A percentile compares a stretch with the other conserved stretches of the same genome.
phyloP scores from a whole-genome alignment of 2,329 filamentous ascomycete genomes.

The Penicillium sp. region DNA sequence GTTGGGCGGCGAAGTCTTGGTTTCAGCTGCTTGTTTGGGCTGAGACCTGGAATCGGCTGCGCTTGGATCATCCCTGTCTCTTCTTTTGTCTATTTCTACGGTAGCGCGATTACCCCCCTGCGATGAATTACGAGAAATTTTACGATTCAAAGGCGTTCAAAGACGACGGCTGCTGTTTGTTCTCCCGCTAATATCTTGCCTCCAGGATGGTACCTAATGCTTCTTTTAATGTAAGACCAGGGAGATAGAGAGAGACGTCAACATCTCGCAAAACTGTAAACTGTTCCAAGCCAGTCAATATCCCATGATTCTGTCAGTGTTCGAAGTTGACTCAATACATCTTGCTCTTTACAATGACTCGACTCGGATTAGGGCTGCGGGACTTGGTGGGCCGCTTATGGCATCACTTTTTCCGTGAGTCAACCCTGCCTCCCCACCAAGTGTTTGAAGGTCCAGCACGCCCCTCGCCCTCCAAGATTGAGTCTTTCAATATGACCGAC shows the following conservation, averaged over 20 bases:
- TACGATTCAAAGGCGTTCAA: slow-evolving; percentile 15
- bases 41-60: neutral
- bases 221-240: too few relatives aligned
- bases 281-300: neutral
- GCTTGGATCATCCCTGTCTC: neutral
- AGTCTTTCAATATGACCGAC: slow-evolving; percentile 27
- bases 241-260: too few relatives aligned
- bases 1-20: slow-evolving; percentile 17
- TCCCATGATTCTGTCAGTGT: neutral
- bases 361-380: slow-evolving; percentile 25
- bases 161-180: neutral
- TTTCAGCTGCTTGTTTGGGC: slow-evolving; percentile 13
- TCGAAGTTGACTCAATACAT: neutral
- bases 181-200: neutral
- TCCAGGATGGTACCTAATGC: neutral
- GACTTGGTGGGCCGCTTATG: slow-evolving; percentile 29
- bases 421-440: slow-evolving; percentile 29
- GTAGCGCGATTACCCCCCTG: slow-evolving; percentile 19
- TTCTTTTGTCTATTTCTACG: slow-evolving; percentile 15
- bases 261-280: neutral
- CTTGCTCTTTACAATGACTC: slow-evolving; percentile 1
- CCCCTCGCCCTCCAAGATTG: slow-evolving; percentile 19
- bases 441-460: slow-evolving; percentile 24
- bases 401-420: slow-evolving; percentile 35
- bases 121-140: slow-evolving; percentile 23